Evolutionary conservation across 768 basidiomycete species (phyloP).

Genomic region (Hortiboletus campestris): DNA sequence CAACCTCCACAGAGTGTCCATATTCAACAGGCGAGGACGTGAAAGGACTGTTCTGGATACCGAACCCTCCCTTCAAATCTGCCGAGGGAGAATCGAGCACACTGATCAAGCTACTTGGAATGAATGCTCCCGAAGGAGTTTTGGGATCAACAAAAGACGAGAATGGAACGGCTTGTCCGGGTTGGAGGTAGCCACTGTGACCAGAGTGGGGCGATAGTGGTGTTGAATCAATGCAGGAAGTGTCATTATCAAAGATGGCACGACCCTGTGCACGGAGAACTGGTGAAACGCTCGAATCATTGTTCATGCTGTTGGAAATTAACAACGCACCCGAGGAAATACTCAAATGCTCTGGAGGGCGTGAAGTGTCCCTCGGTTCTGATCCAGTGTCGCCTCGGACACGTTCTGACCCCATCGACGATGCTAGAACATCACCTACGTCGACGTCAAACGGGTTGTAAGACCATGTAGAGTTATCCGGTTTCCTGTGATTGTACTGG

Average conservation of each 20-base stretch:
- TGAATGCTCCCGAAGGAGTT: constrained; percentile 45
- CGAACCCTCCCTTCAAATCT: constrained; percentile 43
- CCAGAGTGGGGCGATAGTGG: constrained; percentile 10
- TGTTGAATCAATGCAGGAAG: constrained; percentile 29
- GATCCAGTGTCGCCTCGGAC: constrained; percentile 5
- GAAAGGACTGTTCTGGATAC: constrained; percentile 22
- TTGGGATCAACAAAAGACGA: constrained; percentile 52
- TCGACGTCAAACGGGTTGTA: constrained; percentile 33
- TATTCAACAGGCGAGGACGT: constrained; percentile 44
- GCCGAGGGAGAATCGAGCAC: constrained; percentile 52
- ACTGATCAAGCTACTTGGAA: constrained; percentile 51
- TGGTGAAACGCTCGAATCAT: constrained; percentile 10
- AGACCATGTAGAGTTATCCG: constrained; percentile 22
- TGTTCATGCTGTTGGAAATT: constrained; percentile 17
- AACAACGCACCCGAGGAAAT: constrained; percentile 33
- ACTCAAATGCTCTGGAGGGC: constrained; percentile 29
- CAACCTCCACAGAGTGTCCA: constrained; percentile 25
- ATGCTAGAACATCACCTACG: constrained; percentile 17
- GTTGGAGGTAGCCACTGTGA: constrained; percentile 16
- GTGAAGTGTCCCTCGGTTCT: constrained; percentile 14
- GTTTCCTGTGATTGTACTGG: constrained; percentile 9
- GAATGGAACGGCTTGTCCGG: constrained; percentile 36
- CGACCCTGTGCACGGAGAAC: constrained; percentile 38
- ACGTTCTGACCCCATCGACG: constrained; percentile 15
- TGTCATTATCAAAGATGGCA: constrained; percentile 40